These are phyloP conservation scores for Immersiella caudata DNA, from an alignment of 495 filamentous ascomycete genomes.

Conservation along the genomic window DNA sequence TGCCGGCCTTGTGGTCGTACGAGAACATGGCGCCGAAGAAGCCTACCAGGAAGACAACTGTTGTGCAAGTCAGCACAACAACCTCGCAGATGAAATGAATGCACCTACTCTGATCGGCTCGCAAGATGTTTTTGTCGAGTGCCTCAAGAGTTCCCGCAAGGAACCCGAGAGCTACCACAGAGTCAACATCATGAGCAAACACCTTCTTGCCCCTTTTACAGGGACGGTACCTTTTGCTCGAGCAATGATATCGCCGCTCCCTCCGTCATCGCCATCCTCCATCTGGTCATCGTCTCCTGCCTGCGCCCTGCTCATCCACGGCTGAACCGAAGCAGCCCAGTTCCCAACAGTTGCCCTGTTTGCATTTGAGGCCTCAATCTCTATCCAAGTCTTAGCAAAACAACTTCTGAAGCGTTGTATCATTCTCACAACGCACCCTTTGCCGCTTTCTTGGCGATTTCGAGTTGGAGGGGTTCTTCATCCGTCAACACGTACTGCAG, in stretches of 20 bases:
- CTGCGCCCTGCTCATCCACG: conserved; percentile 46
- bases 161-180: conserved; percentile 44
- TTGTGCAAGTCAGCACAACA: neutral
- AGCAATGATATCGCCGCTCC: conserved; percentile 46
- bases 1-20: conserved; percentile 53
- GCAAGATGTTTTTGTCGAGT: conserved; percentile 42
- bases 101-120: conserved; percentile 42
- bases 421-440: conserved; percentile 29
- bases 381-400: conserved; percentile 24
- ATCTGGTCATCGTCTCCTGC: conserved; percentile 30
- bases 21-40: conserved; percentile 56
- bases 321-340: conserved; percentile 53
- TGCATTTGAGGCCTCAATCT: conserved; percentile 46
- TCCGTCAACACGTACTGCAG: conserved; percentile 53
- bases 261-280: conserved; percentile 39
- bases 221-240: conserved; percentile 38
- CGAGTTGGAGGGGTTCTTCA: conserved; percentile 37
- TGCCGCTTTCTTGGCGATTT: conserved; percentile 46
- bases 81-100: neutral
- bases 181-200: conserved; percentile 5
- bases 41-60: conserved; percentile 44
- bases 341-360: conserved; percentile 47
- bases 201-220: too few relatives aligned
- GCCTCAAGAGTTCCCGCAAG: conserved; percentile 48
- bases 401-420: neutral